Base-by-base conservation (phyloP, 768 basidiomycete species). In the Paxillus ammoniavirescens region DNA sequence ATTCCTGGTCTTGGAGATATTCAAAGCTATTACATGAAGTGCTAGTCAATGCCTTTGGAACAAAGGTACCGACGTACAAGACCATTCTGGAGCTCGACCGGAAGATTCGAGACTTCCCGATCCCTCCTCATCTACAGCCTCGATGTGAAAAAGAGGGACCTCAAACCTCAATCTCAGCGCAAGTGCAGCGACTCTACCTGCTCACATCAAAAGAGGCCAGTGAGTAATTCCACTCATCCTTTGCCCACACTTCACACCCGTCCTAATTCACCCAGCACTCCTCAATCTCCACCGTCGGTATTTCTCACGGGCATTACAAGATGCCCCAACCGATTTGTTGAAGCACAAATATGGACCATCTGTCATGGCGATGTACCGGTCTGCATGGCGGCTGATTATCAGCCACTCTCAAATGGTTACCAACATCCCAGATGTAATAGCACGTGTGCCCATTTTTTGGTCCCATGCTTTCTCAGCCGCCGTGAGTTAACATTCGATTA, bases 281-380 rank as follows among this genome's bases (percentile, higher is more conserved):
- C 69, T 89, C 30, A 82, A 82, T 59, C 72, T 90, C 14, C 87
- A 89, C 61, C 76, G 87, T 28, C 74, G 81, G 14, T 87, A 86
- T 65, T 85, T 89, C 60, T 82, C 82, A 2, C 82, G 82, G 60
- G 84, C 86, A 0, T 66, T 90, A 17, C 79, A 81, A 47, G 86
- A 87, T 42, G 72, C 73, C 46, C 82, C 83, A 0, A 59, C 68
- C 8, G 83, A 88, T 50, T 72, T 82, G 2, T 71, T 84, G 45
- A 76, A 75, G 52, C 86, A 89, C 60, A 77, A 73, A 60, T 89
- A 82, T 64, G 76, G 82, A 0, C 82, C 84, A 1, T 91, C 89
- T 1, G 83, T 89, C 5, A 77, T 86, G 66, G 84, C 89, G 0
- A 80, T 82, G 13, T 89, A 87, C 67, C 83, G 86, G 2, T 86